Base-by-base conservation (phyloP, 176 grass and related monocot genomes). In the Avena atlantica region DNA sequence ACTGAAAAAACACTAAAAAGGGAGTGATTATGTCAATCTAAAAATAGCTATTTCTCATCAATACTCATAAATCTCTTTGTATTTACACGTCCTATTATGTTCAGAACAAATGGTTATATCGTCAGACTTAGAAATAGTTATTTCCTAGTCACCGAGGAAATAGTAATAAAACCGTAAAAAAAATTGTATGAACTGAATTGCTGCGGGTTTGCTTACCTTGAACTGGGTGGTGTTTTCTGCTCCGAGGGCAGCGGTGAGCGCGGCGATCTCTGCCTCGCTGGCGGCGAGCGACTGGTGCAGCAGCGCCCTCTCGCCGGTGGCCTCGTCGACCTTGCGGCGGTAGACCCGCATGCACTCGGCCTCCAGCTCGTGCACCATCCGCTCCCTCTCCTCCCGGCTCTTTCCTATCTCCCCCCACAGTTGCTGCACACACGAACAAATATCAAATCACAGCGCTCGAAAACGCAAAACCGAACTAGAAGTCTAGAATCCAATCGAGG, bases 371-470 rank as follows among this genome's bases (percentile, higher is more conserved):
- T 61, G 81, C 87, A 91, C 37, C 87, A 87, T 74, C 70, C 84
- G 59, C 52, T 91, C 87, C 84, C 60, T 77, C 52, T 94, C 89
- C 70, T 91, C 84, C 78, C 81, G 21, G 80, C 87, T 89, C 76
- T 91, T 91, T 4, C 92, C 92, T 6, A 91, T 91, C 80, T 94
- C 89, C 19, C 83, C 87, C 92, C 92, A 94, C 59, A 91, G 77
- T 87, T 48, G 7, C 45, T 42, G 40, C 40, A 42, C n/a, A n/a
- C 27, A 29, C 27, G 27, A 29, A 29, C 27, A 29, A 29, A 29
- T 29, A 1, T 25, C 21, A 81, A 50, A 62, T 24, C 60, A 81
- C 60, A 31, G 9, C 44, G 20, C 16, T 23, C 27, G 20, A 45
- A 23, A 73, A 48, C 70, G 20, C 40, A 23, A 48, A 73, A n/a